Evolutionary conservation across 2,329 filamentous ascomycete species (phyloP).

Genomic region (Diaporthe capsici): DNA sequence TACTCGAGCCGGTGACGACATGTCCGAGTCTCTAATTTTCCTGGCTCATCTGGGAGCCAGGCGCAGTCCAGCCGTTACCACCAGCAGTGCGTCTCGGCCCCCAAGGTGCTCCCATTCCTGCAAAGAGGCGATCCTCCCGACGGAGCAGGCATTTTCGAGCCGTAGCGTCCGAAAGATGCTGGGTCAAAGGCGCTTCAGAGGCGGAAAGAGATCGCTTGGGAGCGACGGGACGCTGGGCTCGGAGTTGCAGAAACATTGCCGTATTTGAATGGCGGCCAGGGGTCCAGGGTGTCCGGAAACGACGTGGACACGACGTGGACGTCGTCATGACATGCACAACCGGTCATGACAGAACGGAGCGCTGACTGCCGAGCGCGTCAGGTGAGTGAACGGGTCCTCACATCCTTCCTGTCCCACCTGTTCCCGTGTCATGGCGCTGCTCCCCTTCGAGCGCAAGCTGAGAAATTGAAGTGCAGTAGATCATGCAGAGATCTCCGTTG

Average conservation of each 20-base stretch:
- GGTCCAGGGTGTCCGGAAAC: not conserved
- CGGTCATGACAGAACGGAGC: conserved; percentile 31
- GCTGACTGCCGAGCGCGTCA: conserved; percentile 31
- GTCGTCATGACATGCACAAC: conserved; percentile 28
- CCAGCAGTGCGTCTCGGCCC: not conserved
- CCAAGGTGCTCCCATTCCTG: not conserved
- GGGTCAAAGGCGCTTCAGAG: conserved; percentile 11
- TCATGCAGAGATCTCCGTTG: conserved; percentile 34
- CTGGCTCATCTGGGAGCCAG: not conserved
- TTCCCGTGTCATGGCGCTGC: conserved; percentile 5
- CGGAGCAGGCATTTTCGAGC: conserved; percentile 24
- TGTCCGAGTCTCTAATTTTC: not conserved
- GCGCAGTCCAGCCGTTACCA: not conserved
- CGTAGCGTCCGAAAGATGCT: conserved; percentile 8
- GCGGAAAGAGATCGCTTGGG: conserved; percentile 32
- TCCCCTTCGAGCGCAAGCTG: conserved; percentile 4
- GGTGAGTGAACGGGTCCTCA: conserved; percentile 27
- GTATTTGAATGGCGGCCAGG: conserved; percentile 20
- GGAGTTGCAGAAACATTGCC: conserved; percentile 29
- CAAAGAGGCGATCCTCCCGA: not conserved
- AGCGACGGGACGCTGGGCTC: not conserved
- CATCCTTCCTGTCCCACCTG: not conserved
- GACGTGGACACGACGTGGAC: conserved; percentile 20
- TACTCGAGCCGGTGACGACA: conserved; percentile 14
- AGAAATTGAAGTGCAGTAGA: conserved; percentile 30